Base-by-base conservation (phyloP, 2,329 filamentous ascomycete genomes). In the Endoconidiophora laricicola region DNA sequence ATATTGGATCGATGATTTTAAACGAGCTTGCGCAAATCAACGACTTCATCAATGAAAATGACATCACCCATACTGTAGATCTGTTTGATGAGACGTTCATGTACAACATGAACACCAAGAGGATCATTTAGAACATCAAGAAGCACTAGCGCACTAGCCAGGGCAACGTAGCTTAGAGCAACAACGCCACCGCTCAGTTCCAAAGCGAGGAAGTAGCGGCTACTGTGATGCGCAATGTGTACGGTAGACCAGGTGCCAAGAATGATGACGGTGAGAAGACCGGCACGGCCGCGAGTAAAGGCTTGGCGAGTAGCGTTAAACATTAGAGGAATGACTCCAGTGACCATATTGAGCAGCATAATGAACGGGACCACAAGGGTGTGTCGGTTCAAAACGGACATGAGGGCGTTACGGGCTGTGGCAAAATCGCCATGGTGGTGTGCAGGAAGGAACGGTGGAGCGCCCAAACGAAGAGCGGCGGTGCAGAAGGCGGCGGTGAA, bases 171-270 rank as follows among this genome's bases (percentile, higher is more conserved):
- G 7, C 29, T 46, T 49, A 54, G 52, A 38, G 58, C 60, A 6
- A 60, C 52, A 44, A 59, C 40, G 54, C 66, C 52, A 4, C 63
- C 64, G 52, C 61, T 61, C 54, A 65, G 57, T 60, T 68, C 61
- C 18, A 67, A 55, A 42, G 61, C 58, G 4, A 69, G 58, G 52
- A 63, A 67, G 48, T 67, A 63, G 37, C 56, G 59, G 40, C 64
- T 63, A 16, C 65, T 62, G 49, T 62, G 61, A 38, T 56, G 55
- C 12, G 66, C 56, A 23, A 66, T 22, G 16, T 58, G 54, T 33
- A 44, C 57, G 46, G 58, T 60, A 1, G 33, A 49, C 6, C 43
- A 55, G 49, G 52, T 44, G 2, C 55, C 43, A 7, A 57, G 4
- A 26, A 41, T 46, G 14, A 56, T 36, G 37, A 58, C 36, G 24